Evolutionary conservation across 768 basidiomycete species (phyloP), one percentile per base, ranked within the genome.

Genomic region (Suillus luteus): DNA sequence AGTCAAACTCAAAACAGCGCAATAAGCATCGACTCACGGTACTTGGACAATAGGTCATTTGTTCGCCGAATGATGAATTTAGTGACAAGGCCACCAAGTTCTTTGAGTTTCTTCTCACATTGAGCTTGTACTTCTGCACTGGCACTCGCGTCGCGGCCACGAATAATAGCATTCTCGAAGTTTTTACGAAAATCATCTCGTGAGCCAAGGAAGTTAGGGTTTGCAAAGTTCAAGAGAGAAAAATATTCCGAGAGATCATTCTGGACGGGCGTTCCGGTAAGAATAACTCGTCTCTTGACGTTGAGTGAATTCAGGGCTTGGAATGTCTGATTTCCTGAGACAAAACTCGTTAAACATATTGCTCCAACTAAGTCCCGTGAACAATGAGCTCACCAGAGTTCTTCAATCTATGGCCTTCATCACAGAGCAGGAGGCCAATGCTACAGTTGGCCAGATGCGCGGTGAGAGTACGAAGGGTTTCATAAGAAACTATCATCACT

Each of bases 401-500:
- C 79, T 99, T 99, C 64, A 99, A 80, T 59, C 96, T 82, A 79
- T 99, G 96, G 5, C 96, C 96, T 79, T 99, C 96, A 70, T 99
- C 96, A 66, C 95, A 96, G 37, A 99, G 85, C n/a, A 99, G 78
- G 17, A 99, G 77, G 2, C 97, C 97, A 55, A 99, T 92, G 59
- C 82, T 87, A 66, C 92, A 93, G 62, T 83, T 85, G 4, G 88
- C 87, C 12, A 99, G 82, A 70, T 96, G 86, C 0, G 77, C 86
- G 9, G 88, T 83, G 14, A 98, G 79, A 5, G 90, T 90, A 22
- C 96, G 87, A 59, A 99, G 83, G 0, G 94, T 96, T 75, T 99
- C 96, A 68, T 99, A 99, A 0, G 97, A 99, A 6, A 97, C 95
- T 67, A 99, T 98, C 92, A 99, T 94, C 52, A 99, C 96, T 96